phyloP scores from a whole-genome alignment of 2,329 filamentous ascomycete species.

The Aureobasidium sp. region DNA sequence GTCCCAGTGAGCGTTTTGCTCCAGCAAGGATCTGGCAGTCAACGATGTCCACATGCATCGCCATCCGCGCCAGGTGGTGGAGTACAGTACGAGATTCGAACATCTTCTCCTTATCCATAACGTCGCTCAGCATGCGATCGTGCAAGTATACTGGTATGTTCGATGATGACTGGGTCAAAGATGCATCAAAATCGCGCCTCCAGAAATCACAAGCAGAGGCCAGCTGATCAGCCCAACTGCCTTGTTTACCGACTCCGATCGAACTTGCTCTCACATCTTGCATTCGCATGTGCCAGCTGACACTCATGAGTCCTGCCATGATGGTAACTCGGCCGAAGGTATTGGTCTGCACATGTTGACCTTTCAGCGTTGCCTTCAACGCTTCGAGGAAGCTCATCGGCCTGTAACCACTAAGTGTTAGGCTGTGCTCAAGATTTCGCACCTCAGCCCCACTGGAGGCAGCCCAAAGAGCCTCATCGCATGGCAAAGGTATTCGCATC shows the following conservation, averaged over 20 bases:
- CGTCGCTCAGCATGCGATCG: conserved; percentile 40
- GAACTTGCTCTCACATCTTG: conserved; percentile 87
- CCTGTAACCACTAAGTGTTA: conserved; percentile 74
- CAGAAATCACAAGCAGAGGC: conserved; percentile 87
- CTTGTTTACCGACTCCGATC: conserved; percentile 74
- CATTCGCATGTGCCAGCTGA: conserved; percentile 97
- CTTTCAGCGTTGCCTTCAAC: conserved; percentile 78
- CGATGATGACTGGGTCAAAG: conserved; percentile 1
- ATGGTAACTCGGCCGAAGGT: conserved; percentile 87
- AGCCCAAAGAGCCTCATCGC: conserved; percentile 87
- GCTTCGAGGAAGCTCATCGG: conserved; percentile 83
- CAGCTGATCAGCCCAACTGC: conserved; percentile 82
- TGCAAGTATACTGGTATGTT: conserved; percentile 17
- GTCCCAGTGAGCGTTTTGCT: conserved; percentile 73
- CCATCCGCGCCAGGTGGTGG: conserved; percentile 93
- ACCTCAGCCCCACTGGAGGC: conserved; percentile 84
- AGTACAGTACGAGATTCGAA: conserved; percentile 84
- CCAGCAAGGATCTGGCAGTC: conserved; percentile 94
- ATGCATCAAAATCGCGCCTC: conserved; percentile 82
- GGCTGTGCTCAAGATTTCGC: conserved; percentile 70
- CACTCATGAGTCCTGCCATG: conserved; percentile 87
- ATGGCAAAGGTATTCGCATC: conserved; percentile 82
- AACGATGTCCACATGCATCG: conserved; percentile 95
- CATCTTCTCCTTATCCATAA: conserved; percentile 57
- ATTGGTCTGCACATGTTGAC: conserved; percentile 77